A percentile compares a stretch with the other conserved stretches of the same genome.
phyloP scores from a whole-genome alignment of 2,329 filamentous ascomycete genomes.

The Cryoendolithus antarcticus region DNA sequence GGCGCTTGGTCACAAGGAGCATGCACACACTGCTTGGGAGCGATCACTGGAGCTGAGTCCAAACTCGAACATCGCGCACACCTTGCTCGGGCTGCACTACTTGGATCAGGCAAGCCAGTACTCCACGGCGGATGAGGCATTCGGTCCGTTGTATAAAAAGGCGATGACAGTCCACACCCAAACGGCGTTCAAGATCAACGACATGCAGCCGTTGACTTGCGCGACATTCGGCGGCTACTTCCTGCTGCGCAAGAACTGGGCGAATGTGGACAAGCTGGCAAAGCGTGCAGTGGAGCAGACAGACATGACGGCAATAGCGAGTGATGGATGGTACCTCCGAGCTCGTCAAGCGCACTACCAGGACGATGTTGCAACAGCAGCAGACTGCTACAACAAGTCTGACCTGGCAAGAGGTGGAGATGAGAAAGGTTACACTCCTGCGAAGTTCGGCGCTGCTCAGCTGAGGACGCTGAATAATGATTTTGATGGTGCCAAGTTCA shows the following conservation, averaged over 20 bases:
- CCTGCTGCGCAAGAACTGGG: slow-evolving; percentile 65
- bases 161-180: slow-evolving; percentile 93
- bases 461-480: slow-evolving; percentile 75
- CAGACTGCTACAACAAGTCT: slow-evolving; percentile 76
- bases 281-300: slow-evolving; percentile 92
- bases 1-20: slow-evolving; percentile 89
- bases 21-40: slow-evolving; percentile 84
- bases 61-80: slow-evolving; percentile 79
- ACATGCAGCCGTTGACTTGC: slow-evolving; percentile 78
- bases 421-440: slow-evolving; percentile 84
- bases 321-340: slow-evolving; percentile 93
- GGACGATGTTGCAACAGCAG: slow-evolving; percentile 61
- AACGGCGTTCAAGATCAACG: slow-evolving; percentile 86
- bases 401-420: slow-evolving; percentile 84
- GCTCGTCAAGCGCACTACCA: slow-evolving; percentile 83
- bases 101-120: slow-evolving; percentile 76
- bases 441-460: slow-evolving; percentile 89
- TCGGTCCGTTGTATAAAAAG: slow-evolving; percentile 74
- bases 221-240: slow-evolving; percentile 87
- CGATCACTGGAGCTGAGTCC: slow-evolving; percentile 70
- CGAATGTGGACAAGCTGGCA: slow-evolving; percentile 73
- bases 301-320: slow-evolving; percentile 90
- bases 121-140: slow-evolving; percentile 71
- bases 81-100: slow-evolving; percentile 80
- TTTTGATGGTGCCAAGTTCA: slow-evolving; percentile 81